Conservation (phyloP, 306 rosid species). For the Lotus japonicus region DNA sequence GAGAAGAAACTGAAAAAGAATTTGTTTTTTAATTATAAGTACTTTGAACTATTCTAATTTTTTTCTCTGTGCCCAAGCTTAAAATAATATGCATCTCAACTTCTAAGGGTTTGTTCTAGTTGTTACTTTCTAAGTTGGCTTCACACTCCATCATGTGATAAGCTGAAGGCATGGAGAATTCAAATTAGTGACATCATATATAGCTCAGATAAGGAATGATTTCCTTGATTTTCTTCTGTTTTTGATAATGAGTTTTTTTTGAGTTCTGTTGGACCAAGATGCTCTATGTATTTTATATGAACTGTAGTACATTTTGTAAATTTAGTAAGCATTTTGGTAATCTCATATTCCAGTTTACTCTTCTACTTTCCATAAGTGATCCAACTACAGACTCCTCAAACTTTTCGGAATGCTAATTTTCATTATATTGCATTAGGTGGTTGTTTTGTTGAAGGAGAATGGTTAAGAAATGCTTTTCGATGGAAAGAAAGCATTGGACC, state of each 20-base stretch:
- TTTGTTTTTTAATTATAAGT: background rate
- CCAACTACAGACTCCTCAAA: background rate
- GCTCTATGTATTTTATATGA: no score
- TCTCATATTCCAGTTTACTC: background rate
- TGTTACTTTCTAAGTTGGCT: background rate
- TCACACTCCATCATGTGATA: background rate
- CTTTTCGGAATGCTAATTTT: slow-evolving; percentile 1
- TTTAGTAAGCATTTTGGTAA: background rate
- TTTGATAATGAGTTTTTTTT: no score
- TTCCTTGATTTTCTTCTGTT: no score
- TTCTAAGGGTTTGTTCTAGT: no score
- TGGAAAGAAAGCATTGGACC: slow-evolving; percentile 87
- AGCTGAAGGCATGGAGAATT: background rate
- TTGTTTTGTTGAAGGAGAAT: slow-evolving; percentile 92
- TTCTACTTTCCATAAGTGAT: background rate
- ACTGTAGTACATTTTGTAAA: background rate
- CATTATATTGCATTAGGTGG: slow-evolving; percentile 43
- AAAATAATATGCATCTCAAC: background rate
- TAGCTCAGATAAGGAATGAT: no score
- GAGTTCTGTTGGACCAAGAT: no score
- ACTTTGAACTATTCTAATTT: background rate
- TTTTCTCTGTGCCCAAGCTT: background rate
- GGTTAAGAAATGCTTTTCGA: slow-evolving; percentile 96
- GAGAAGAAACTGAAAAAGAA: background rate
- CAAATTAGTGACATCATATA: background rate